Evolutionary conservation across 768 basidiomycete species (phyloP).

Genomic region (Boletus eberwhitei): DNA sequence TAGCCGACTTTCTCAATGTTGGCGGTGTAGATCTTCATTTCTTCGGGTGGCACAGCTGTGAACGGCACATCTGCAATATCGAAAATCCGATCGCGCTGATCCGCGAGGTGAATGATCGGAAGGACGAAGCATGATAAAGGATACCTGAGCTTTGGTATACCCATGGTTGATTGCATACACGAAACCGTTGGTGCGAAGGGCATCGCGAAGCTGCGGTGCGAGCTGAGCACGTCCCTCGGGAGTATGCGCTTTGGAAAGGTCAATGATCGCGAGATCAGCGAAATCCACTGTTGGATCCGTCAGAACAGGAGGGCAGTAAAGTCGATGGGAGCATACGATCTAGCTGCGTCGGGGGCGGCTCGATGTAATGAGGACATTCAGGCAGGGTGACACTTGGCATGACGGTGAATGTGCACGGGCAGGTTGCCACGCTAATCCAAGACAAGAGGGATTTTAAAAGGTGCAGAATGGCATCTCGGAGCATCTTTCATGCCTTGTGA

Average conservation of each 20-base stretch:
- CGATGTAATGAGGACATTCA: constrained; percentile 33
- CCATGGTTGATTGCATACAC: constrained; percentile 39
- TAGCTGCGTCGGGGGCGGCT: constrained; percentile 32
- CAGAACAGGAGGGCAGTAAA: background rate
- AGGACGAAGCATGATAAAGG: background rate
- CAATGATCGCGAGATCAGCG: constrained; percentile 52
- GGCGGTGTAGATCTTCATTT: constrained; percentile 38
- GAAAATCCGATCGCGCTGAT: constrained; percentile 44
- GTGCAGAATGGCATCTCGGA: background rate
- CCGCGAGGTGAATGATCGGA: constrained; percentile 1
- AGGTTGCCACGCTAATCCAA: no score
- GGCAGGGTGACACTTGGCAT: constrained; percentile 35
- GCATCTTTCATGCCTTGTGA: background rate
- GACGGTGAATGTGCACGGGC: background rate
- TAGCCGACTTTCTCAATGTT: constrained; percentile 40
- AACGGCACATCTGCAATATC: constrained; percentile 48
- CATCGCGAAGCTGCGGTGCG: constrained; percentile 41
- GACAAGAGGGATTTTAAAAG: background rate
- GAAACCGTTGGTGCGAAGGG: constrained; percentile 43
- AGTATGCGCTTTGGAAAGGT: constrained; percentile 42
- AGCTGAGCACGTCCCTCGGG: constrained; percentile 41
- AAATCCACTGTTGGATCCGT: constrained; percentile 40
- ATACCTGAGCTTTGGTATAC: constrained; percentile 37
- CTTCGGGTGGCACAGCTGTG: constrained; percentile 37
- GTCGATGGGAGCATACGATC: constrained; percentile 27